These are phyloP conservation scores for Salix koriyanagi DNA, from an alignment of 345 rosid species.

Conservation along the genomic window DNA sequence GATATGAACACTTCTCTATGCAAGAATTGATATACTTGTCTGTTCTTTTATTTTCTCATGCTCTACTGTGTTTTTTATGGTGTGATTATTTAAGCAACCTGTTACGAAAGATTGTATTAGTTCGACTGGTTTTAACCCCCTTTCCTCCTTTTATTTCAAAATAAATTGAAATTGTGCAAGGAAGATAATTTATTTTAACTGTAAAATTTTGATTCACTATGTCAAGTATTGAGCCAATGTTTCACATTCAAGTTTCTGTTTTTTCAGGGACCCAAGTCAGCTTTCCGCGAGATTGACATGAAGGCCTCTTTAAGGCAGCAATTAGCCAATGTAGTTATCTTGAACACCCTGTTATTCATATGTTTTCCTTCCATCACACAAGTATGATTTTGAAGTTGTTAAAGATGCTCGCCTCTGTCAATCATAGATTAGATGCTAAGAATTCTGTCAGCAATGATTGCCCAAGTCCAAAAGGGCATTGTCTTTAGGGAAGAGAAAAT, in stretches of 20 bases:
- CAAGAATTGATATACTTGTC: background rate
- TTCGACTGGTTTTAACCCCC: too few relatives aligned
- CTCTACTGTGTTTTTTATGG: too few relatives aligned
- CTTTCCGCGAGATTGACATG: constrained; percentile 57
- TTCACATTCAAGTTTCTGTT: background rate
- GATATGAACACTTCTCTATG: background rate
- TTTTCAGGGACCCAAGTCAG: constrained; percentile 61
- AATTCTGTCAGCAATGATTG: constrained; percentile 26
- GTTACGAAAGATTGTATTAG: too few relatives aligned
- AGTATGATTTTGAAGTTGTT: constrained; percentile 56
- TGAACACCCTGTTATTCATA: constrained; percentile 83
- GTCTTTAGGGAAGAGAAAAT: constrained; percentile 65
- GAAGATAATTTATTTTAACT: too few relatives aligned
- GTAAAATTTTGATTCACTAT: too few relatives aligned
- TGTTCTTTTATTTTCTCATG: too few relatives aligned
- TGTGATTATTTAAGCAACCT: too few relatives aligned
- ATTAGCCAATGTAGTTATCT: constrained; percentile 45
- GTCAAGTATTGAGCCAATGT: background rate
- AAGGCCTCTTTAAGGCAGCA: constrained; percentile 58
- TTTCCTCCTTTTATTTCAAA: too few relatives aligned
- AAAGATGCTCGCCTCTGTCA: constrained; percentile 22
- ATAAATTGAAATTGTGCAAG: too few relatives aligned
- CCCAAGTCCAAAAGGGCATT: constrained; percentile 43
- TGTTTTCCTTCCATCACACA: constrained; percentile 71
- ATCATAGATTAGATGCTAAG: constrained; percentile 20